phyloP scores from a whole-genome alignment of 768 basidiomycete species.

The Crucibulum laeve region DNA sequence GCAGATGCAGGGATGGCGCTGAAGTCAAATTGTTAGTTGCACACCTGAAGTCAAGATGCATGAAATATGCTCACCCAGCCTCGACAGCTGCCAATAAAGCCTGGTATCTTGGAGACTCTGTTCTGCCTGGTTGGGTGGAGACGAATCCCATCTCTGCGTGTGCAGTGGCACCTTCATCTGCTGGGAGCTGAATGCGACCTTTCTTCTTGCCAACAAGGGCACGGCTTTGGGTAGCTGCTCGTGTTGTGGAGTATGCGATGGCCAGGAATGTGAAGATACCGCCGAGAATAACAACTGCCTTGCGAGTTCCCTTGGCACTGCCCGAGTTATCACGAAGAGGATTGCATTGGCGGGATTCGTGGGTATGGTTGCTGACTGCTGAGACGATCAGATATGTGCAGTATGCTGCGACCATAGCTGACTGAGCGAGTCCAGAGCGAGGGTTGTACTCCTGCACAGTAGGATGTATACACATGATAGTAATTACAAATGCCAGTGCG shows the following conservation, averaged over 20 bases:
- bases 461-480: constrained; percentile 79
- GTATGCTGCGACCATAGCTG: constrained; percentile 96
- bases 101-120: constrained; percentile 87
- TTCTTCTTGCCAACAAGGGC: constrained; percentile 77
- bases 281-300: constrained; percentile 84
- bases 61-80: constrained; percentile 71
- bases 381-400: constrained; percentile 94
- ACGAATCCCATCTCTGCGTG: constrained; percentile 75
- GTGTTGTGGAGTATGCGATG: constrained; percentile 94
- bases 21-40: constrained; percentile 5
- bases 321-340: constrained; percentile 66
- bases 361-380: constrained; percentile 89
- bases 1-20: constrained; percentile 94
- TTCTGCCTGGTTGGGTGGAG: constrained; percentile 77
- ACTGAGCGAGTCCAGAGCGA: constrained; percentile 91
- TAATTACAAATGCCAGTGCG: constrained; percentile 71
- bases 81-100: constrained; percentile 94
- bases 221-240: constrained; percentile 93
- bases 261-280: constrained; percentile 96
- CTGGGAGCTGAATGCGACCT: constrained; percentile 59
- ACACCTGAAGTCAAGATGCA: not conserved
- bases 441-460: constrained; percentile 89
- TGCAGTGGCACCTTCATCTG: constrained; percentile 36
- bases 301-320: constrained; percentile 61
- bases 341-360: constrained; percentile 73